A percentile compares a stretch with the other conserved stretches of the same genome.
phyloP scores from a whole-genome alignment of 2,329 filamentous ascomycete species.

The Achaetomium macrosporum region DNA sequence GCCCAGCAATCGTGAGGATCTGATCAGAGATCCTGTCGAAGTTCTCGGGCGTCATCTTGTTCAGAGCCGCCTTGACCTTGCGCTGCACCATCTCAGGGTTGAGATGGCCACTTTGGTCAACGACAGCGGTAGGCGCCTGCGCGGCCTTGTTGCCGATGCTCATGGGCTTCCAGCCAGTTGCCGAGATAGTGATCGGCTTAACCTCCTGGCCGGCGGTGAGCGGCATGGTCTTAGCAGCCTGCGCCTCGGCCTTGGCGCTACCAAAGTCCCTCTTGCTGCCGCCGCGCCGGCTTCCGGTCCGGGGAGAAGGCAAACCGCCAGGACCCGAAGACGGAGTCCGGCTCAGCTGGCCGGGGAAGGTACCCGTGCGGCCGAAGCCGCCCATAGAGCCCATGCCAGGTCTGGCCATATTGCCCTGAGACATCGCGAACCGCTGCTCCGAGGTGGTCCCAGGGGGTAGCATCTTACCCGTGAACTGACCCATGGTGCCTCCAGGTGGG shows the following conservation, averaged over 20 bases:
- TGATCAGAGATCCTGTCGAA: slow-evolving; percentile 94
- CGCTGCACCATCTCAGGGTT: slow-evolving; percentile 91
- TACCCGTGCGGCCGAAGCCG: slow-evolving; percentile 52
- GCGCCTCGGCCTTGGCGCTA: slow-evolving; percentile 53
- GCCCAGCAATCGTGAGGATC: slow-evolving; percentile 84
- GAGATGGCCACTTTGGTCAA: slow-evolving; percentile 54
- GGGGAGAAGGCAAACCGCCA: slow-evolving; percentile 62
- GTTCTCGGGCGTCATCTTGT: slow-evolving; percentile 99
- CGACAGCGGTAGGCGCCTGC: slow-evolving; percentile 34
- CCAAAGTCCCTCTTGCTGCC: slow-evolving; percentile 58
- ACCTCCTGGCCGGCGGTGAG: slow-evolving; percentile 78
- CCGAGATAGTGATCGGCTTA: slow-evolving; percentile 67
- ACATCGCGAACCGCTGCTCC: slow-evolving; percentile 65
- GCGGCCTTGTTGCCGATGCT: slow-evolving; percentile 50
- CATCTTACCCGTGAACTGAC: slow-evolving; percentile 58
- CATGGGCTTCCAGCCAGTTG: slow-evolving; percentile 84
- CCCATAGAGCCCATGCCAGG: slow-evolving; percentile 50
- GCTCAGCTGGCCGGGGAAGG: slow-evolving; percentile 62
- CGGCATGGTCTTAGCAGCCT: slow-evolving; percentile 82
- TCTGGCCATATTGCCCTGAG: slow-evolving; percentile 46
- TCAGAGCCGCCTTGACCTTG: slow-evolving; percentile 96
- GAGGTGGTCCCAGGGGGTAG: slow-evolving; percentile 74
- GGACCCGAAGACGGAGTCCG: slow-evolving; percentile 58
- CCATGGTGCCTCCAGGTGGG: slow-evolving; percentile 50
- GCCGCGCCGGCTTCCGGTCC: slow-evolving; percentile 57